Evolutionary conservation across 2,329 filamentous ascomycete species (phyloP).

Genomic region (Alternaria brassicae): DNA sequence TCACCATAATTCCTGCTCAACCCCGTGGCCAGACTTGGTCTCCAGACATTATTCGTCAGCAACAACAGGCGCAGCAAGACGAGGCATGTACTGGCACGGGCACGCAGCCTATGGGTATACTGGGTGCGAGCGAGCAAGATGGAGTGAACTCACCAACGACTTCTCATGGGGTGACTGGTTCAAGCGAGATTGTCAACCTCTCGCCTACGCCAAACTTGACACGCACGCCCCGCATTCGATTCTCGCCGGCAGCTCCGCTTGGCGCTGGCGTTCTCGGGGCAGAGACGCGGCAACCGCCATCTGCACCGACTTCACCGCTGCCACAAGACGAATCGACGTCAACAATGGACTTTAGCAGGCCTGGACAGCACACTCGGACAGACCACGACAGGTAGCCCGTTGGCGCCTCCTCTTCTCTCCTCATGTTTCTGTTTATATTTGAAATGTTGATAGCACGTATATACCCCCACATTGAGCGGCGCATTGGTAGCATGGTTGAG

Average conservation of each 20-base stretch:
- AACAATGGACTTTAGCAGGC: constrained; percentile 10
- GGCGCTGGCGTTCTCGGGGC: constrained; percentile 23
- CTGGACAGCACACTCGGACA: constrained; percentile 24
- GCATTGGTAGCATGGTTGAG: constrained; percentile 23
- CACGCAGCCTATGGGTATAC: constrained; percentile 24
- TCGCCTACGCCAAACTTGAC: constrained; percentile 21
- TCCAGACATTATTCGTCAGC: constrained; percentile 48
- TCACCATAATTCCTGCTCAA: constrained; percentile 68
- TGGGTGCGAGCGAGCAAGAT: constrained; percentile 29
- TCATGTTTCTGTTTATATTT: constrained; percentile 33
- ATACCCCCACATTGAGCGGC: constrained; percentile 32
- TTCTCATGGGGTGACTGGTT: constrained; percentile 14
- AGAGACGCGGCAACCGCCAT: constrained; percentile 15
- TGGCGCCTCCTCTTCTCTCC: constrained; percentile 7
- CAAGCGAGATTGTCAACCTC: constrained; percentile 19
- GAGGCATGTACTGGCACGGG: constrained; percentile 23
- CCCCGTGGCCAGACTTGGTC: constrained; percentile 64
- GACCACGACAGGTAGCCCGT: constrained; percentile 42
- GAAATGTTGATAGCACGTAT: constrained; percentile 30
- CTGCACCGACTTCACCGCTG: neutral
- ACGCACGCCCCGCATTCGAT: constrained; percentile 34
- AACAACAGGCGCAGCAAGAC: constrained; percentile 29
- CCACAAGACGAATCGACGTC: constrained; percentile 10
- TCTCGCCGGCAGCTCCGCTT: constrained; percentile 27
- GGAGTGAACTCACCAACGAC: constrained; percentile 21